These are phyloP conservation scores for Apiospora pterosperma DNA, from an alignment of 2,329 filamentous ascomycete genomes.

Conservation along the genomic window DNA sequence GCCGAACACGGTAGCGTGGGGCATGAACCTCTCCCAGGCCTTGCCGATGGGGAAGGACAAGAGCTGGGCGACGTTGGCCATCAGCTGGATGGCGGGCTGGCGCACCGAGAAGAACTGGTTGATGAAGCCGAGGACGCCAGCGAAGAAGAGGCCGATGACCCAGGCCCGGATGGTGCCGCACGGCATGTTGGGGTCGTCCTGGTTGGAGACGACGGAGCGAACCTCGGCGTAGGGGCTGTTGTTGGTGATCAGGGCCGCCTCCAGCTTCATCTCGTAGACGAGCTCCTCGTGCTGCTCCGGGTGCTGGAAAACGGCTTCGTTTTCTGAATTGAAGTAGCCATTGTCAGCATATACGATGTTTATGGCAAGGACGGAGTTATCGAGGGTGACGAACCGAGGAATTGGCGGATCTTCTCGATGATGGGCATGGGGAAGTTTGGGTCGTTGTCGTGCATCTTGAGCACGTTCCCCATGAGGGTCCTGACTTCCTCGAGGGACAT, in stretches of 20 bases:
- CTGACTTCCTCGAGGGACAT: constrained; percentile 2
- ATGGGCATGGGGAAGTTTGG: constrained; percentile 39
- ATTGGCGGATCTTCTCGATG: constrained; percentile 37
- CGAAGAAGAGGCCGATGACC: constrained; percentile 50
- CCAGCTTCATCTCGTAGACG: constrained; percentile 52
- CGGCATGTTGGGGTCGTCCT: constrained; percentile 35
- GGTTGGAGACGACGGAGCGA: constrained; percentile 39
- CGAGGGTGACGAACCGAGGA: constrained; percentile 21
- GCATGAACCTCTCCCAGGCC: constrained; percentile 44
- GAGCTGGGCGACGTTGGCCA: constrained; percentile 54
- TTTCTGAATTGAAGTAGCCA: constrained; percentile 21
- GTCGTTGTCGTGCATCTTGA: constrained; percentile 38
- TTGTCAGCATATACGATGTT: neutral
- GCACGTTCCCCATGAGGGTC: constrained; percentile 34
- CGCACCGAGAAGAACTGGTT: constrained; percentile 59
- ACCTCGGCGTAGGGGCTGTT: constrained; percentile 54
- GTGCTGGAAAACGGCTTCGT: constrained; percentile 39
- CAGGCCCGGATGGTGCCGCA: constrained; percentile 49
- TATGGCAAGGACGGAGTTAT: neutral
- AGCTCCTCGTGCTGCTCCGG: constrained; percentile 45
- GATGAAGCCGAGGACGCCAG: constrained; percentile 44
- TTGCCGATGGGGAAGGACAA: constrained; percentile 54
- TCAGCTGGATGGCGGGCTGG: constrained; percentile 50
- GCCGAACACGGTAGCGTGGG: constrained; percentile 24
- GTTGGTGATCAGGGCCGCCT: constrained; percentile 51